Evolutionary conservation across 1,284 basidiomycete genomes (phyloP), one percentile per base, ranked within the genome.

Genomic region (Trichosporon ovoides): DNA sequence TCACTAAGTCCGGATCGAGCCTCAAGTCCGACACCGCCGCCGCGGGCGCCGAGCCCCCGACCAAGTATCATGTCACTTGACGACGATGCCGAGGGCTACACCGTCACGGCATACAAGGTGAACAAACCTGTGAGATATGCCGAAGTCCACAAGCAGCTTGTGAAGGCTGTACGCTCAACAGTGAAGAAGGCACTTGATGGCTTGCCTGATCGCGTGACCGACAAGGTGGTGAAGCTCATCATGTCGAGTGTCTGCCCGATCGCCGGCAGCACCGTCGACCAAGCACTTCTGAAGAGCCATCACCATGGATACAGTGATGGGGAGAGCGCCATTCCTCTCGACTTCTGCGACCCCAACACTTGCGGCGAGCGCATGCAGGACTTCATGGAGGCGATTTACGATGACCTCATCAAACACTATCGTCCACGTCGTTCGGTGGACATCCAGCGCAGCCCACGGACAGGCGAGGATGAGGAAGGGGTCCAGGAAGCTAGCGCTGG

Each of bases 331-430:
- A 56, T 63, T 16, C 54, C 61, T 0, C 61, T 75, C 14, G 67
- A 77, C 54, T 69, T 72, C 52, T 51, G 63, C 4, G 69, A 74
- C 55, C 73, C 77, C 0, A 64, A 70, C 3, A 61, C 81, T 80
- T 64, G 79, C 72, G 62, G 85, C 0, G 81, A 83, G 57, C 79
- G 79, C 57, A 80, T 92, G 52, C 91, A 93, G 71, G 83, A 83
- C 38, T 89, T 94, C 65, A 88, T 88, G 72, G 77, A 78, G n/a
- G 76, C 78, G 3, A 72, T 87, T 4, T 83, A 85, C 57, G 80
- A 82, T 31, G 83, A 83, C 54, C 65, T 86, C 11, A 69, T 79
- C 38, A 62, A 75, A 11, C 68, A 75, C 38, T 73, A 67, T 60
- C 64, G 71, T 28, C 53, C 60, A 1, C 43, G 43, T 1, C 22